Conservation (phyloP, 768 basidiomycete genomes). For the Agaricus subrufescens region DNA sequence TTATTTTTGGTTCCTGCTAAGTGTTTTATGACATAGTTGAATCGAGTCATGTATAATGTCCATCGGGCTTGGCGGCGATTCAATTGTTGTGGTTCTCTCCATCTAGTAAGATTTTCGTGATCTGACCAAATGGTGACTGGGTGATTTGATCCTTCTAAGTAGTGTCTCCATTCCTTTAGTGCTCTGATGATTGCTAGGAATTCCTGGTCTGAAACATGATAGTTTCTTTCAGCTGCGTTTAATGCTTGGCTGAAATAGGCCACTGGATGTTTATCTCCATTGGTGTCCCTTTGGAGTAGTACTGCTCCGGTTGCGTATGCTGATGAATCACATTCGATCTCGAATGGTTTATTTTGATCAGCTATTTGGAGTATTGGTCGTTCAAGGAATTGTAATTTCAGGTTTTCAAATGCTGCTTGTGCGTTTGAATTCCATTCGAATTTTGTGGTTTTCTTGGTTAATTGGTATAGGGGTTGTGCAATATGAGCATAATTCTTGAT, state of each 20-base stretch:
- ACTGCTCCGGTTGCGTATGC: no score
- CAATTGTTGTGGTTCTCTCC: not conserved
- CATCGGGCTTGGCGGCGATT: not conserved
- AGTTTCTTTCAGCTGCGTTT: not conserved
- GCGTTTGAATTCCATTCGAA: not conserved
- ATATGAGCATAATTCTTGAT: conserved; percentile 26
- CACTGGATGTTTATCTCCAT: no score
- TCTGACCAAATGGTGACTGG: no score
- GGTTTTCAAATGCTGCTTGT: conserved; percentile 20
- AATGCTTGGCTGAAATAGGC: not conserved
- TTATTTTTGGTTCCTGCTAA: not conserved
- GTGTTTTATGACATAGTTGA: no score
- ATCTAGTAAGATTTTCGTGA: not conserved
- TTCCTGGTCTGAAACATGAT: not conserved
- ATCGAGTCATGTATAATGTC: no score
- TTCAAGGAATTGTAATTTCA: not conserved
- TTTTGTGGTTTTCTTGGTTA: not conserved
- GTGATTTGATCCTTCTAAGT: not conserved
- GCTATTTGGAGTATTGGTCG: not conserved
- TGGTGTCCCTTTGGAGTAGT: no score
- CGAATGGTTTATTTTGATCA: conserved; percentile 2
- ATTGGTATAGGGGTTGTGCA: not conserved
- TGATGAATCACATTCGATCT: conserved; percentile 1
- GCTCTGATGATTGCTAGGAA: not conserved
- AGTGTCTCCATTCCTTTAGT: not conserved